Conservation (phyloP, 345 rosid species). For the Eucalyptus victrix region DNA sequence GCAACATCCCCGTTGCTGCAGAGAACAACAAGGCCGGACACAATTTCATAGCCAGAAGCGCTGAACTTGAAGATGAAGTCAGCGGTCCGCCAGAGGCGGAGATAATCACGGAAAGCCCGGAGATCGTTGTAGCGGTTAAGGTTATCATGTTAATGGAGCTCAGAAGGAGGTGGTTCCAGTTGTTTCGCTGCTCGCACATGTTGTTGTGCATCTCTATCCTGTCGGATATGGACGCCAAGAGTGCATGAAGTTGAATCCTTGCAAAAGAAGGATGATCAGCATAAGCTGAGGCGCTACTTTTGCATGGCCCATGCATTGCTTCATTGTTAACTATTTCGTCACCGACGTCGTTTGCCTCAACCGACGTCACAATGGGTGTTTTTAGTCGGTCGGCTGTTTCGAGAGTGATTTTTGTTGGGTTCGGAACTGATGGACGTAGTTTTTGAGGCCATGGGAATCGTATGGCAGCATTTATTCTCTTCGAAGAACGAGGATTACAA, state of each 20-base stretch:
- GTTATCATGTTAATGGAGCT: conserved; percentile 64
- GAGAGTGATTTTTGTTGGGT: neutral
- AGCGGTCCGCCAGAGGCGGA: conserved; percentile 1
- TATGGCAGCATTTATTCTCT: neutral
- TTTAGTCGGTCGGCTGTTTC: neutral
- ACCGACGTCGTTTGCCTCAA: neutral
- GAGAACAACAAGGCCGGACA: conserved; percentile 27
- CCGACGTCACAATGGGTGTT: neutral
- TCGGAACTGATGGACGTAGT: neutral
- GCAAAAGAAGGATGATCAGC: neutral
- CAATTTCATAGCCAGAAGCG: conserved; percentile 19
- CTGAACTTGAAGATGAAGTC: neutral
- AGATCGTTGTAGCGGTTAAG: conserved; percentile 45
- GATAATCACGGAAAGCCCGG: conserved; percentile 22
- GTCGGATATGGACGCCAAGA: conserved; percentile 47
- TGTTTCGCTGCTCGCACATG: conserved; percentile 48
- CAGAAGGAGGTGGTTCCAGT: conserved; percentile 54
- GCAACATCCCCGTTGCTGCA: conserved; percentile 23
- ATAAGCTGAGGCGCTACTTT: neutral
- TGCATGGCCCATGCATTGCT: neutral
- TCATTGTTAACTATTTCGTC: neutral
- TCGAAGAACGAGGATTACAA: neutral
- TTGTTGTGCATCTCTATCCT: conserved; percentile 69
- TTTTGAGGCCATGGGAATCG: neutral
- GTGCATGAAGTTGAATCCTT: conserved; percentile 16